These are phyloP conservation scores for Melanopsichium pennsylvanicum DNA, from an alignment of 1,284 basidiomycete genomes.

Conservation along the genomic window DNA sequence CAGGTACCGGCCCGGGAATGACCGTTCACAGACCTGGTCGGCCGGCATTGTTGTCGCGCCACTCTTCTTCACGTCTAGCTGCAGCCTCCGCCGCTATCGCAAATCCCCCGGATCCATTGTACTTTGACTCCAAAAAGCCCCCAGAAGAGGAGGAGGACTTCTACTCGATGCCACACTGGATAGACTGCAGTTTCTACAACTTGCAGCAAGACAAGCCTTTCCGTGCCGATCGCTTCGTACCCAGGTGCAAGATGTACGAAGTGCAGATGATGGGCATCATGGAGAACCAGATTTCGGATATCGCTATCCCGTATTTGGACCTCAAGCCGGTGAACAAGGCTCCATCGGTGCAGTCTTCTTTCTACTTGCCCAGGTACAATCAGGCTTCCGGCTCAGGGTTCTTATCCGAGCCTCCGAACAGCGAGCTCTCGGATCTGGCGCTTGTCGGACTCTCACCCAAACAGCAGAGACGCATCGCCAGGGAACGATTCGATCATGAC, in stretches of 20 bases:
- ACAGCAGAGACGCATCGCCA: conserved; percentile 40
- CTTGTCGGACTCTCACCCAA: conserved; percentile 35
- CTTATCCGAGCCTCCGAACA: conserved; percentile 29
- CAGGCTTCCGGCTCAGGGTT: conserved; percentile 37
- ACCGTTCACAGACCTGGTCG: conserved; percentile 20
- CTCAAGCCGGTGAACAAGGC: conserved; percentile 39
- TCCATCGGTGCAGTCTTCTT: conserved; percentile 43
- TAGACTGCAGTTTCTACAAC: conserved; percentile 65
- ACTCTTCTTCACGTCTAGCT: conserved; percentile 29
- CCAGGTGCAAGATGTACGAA: conserved; percentile 65
- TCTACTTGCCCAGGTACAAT: conserved; percentile 38
- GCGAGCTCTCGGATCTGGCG: conserved; percentile 36
- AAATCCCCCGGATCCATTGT: conserved; percentile 56
- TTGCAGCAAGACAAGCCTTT: conserved; percentile 64
- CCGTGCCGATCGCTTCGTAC: conserved; percentile 62
- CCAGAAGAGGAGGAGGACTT: conserved; percentile 46
- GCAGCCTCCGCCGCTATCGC: conserved; percentile 2
- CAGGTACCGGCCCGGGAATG: conserved; percentile 32
- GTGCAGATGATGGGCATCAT: conserved; percentile 64
- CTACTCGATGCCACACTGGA: conserved; percentile 64
- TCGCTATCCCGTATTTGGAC: conserved; percentile 62
- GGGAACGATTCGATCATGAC: conserved; percentile 60
- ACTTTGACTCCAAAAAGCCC: conserved; percentile 48
- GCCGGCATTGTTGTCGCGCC: conserved; percentile 23
- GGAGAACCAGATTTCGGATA: conserved; percentile 61